Base-by-base conservation (phyloP, 1,284 basidiomycete species). In the Chiua sp. region DNA sequence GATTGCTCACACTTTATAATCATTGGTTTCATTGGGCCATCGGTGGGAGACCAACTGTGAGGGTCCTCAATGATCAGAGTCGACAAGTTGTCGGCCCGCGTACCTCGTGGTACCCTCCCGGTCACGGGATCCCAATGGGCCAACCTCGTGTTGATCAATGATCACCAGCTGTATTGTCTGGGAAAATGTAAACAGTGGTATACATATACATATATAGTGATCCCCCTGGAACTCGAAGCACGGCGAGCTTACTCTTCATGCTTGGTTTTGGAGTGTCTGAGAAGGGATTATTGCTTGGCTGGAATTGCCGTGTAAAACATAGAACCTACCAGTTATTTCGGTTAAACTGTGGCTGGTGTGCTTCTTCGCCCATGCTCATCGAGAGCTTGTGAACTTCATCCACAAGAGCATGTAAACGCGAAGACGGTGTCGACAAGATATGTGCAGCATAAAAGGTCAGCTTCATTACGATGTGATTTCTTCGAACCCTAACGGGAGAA, bases 361-460 rank as follows among this genome's bases (percentile, higher is more conserved):
- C 44, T 48, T 67, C 64, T 47, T 51, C 48, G 16, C 49, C 57
- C 28, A 68, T 52, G 23, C 23, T 55, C 55, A 69, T 66, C 13
- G 73, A 74, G 28, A 73, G 58, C 22, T 67, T 62, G 10, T 50
- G 37, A 28, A 79, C 63, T 59, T 87, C 83, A 50, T 80, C 75
- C 13, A 79, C 74, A 49, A 88, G 66, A 15, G 71, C 71, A 39
- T 73, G 71, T 42, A 87, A 63, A 57, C 63, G 59, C 18, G 67
- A 59, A 30, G 65, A 37, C 1, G 81, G 72, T 1, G 70, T 72
- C 1, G 72, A 68, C 33, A 77, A 49, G 4, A 82, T 61, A 55
- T 80, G 76, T 3, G 79, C 82, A 4, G 79, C 78, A 56, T 84
- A 84, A 65, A 81, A 83, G 20, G 55, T 60, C 44, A 68, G 47